Conservation (phyloP, 73 alveolate species). For the Stentor roeselii region DNA sequence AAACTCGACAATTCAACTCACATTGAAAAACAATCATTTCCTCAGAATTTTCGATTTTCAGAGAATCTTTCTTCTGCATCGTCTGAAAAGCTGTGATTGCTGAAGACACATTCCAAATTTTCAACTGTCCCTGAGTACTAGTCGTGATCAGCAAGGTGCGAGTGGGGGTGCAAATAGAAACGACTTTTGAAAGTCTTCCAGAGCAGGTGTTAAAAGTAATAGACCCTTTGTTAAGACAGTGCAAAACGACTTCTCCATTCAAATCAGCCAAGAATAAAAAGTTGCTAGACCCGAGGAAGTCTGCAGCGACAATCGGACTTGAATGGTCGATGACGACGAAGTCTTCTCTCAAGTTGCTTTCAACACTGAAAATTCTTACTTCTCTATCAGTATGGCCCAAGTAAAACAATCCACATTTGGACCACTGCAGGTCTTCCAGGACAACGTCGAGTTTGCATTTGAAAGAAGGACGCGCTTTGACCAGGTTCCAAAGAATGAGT, state of each 20-base stretch:
- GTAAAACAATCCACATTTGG: background rate
- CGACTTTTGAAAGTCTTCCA: background rate
- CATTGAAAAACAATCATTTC: background rate
- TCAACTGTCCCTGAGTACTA: background rate
- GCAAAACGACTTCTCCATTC: slow-evolving; percentile 3
- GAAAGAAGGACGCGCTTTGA: slow-evolving; percentile 9
- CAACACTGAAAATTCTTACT: background rate
- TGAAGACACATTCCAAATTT: background rate
- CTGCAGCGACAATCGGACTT: background rate
- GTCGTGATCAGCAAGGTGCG: background rate
- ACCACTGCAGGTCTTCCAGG: slow-evolving; percentile 17
- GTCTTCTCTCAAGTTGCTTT: slow-evolving; percentile 6
- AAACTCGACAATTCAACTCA: background rate
- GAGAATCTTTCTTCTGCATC: background rate
- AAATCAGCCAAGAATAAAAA: background rate
- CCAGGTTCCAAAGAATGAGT: background rate
- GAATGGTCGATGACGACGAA: background rate
- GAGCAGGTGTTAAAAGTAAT: background rate
- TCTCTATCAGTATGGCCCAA: background rate
- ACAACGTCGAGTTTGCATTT: background rate
- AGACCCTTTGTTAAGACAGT: background rate
- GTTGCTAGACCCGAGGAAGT: background rate
- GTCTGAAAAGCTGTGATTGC: background rate
- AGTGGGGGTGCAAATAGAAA: too few relatives aligned
- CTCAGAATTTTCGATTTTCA: background rate